Conservation (phyloP, 2,329 filamentous ascomycete genomes). For the Capronia epimyces region DNA sequence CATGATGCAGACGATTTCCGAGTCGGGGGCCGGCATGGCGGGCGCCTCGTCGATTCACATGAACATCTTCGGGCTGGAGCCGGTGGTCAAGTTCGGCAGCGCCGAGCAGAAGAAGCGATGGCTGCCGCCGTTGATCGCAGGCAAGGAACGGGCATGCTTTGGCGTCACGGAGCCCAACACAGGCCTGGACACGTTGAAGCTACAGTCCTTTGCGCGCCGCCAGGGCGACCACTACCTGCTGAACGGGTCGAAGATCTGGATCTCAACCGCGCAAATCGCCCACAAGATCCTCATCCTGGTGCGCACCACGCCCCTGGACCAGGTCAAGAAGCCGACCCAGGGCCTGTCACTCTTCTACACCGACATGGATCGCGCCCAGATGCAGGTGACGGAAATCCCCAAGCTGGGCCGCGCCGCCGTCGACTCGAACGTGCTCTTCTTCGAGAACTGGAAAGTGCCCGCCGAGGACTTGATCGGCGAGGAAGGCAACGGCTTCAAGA, state of each 20-base stretch:
- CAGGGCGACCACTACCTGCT: slow-evolving; percentile 33
- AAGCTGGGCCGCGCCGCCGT: slow-evolving; percentile 45
- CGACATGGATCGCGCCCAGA: slow-evolving; percentile 35
- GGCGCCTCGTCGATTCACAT: slow-evolving; percentile 43
- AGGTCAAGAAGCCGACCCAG: slow-evolving; percentile 40
- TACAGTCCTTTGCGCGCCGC: slow-evolving; percentile 37
- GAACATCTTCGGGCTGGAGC: slow-evolving; percentile 46
- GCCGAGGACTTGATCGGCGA: slow-evolving; percentile 37
- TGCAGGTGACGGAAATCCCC: slow-evolving; percentile 41
- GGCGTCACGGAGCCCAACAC: slow-evolving; percentile 43
- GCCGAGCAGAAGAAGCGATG: slow-evolving; percentile 41
- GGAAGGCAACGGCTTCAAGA: slow-evolving; percentile 44
- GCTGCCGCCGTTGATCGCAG: slow-evolving; percentile 38
- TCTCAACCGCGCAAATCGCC: slow-evolving; percentile 43
- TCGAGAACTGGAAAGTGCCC: slow-evolving; percentile 42
- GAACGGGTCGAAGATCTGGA: slow-evolving; percentile 43
- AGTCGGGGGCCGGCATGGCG: slow-evolving; percentile 42
- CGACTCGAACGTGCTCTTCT: slow-evolving; percentile 43
- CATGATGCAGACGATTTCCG: slow-evolving; percentile 47
- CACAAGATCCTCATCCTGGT: slow-evolving; percentile 43
- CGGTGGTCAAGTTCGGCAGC: slow-evolving; percentile 42
- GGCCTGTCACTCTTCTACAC: slow-evolving; percentile 46
- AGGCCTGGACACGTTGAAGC: slow-evolving; percentile 40
- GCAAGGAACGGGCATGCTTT: slow-evolving; percentile 41
- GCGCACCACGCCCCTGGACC: slow-evolving; percentile 38